Base-by-base conservation (phyloP, 257 asterid species). In the Verbascum thapsus region DNA sequence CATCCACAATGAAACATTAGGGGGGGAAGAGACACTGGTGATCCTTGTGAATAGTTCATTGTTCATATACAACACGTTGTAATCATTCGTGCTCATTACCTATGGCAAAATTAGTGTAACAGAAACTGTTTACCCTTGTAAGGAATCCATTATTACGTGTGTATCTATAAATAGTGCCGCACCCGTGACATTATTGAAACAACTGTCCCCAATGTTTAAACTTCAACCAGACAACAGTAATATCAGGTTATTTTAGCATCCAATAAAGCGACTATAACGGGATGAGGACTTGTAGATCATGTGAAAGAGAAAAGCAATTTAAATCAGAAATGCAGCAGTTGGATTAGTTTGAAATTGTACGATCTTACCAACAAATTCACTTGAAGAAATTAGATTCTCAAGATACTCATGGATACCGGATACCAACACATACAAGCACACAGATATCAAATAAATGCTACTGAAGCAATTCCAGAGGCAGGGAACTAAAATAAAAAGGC, bases 21-120 rank as follows among this genome's bases (percentile, higher is more conserved):
- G 10, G 18, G 10, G 43, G 17, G 12, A 34, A 15, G 30, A 45
- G 20, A 44, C 1, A 1, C 8, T 37, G 44, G 26, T 12, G 34
- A 30, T 44, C 49, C 64, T 56, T 30, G 42, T 17, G 52, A 17
- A 23, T 41, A 22, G 45, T 12, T 35, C 50, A 65, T 8, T 53
- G 39, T 12, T 41, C 39, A 17, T 43, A 38, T 39, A 40, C 10
- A 41, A 58, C 26, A 11, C 40, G 3, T 52, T 52, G 40, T 12
- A 26, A 52, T 52, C 18, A 52, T 19, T 23, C 6, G 8, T 49
- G 34, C 34, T 17, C 48, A 17, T 48, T 20, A 37, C 39, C 49
- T 18, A 63, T 19, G 37, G 49, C n/a, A 48, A 51, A 15, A 44
- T 3, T 47, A 6, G 26, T 4, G 9, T 9, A 49, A 19, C 7